phyloP scores from a whole-genome alignment of 2,329 filamentous ascomycete genomes.

The Claviceps capensis region DNA sequence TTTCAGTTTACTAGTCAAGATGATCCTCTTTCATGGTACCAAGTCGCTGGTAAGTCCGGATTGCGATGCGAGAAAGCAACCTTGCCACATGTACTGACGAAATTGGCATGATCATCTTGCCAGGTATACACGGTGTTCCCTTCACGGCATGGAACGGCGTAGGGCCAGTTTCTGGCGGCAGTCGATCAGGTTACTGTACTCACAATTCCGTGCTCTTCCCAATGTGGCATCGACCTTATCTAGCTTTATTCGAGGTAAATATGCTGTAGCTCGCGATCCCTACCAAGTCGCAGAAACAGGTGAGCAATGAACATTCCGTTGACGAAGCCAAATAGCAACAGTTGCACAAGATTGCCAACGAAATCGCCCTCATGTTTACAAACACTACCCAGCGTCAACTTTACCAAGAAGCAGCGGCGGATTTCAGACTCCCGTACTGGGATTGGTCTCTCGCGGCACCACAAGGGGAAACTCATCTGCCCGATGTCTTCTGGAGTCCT shows the following conservation, averaged over 20 bases:
- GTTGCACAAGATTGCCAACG: constrained; percentile 20
- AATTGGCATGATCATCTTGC: not conserved
- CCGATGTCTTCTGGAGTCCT: constrained; percentile 29
- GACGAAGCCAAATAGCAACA: constrained; percentile 20
- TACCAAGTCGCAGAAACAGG: not conserved
- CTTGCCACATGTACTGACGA: not conserved
- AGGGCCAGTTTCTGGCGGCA: constrained; percentile 33
- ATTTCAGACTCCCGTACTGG: constrained; percentile 45
- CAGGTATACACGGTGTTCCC: constrained; percentile 72
- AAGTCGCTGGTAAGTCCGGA: constrained; percentile 50
- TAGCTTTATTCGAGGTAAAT: constrained; percentile 44
- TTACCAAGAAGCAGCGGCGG: constrained; percentile 36
- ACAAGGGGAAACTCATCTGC: constrained; percentile 33
- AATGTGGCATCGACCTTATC: constrained; percentile 73
- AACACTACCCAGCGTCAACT: constrained; percentile 28
- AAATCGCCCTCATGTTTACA: constrained; percentile 35
- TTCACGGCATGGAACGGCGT: constrained; percentile 41
- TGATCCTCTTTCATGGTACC: constrained; percentile 58
- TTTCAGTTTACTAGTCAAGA: constrained; percentile 55
- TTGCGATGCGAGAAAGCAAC: not conserved
- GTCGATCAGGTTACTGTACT: constrained; percentile 57
- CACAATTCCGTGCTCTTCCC: constrained; percentile 66
- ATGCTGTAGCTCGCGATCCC: not conserved
- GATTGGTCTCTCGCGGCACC: constrained; percentile 41
- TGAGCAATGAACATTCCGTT: constrained; percentile 1